Percentiles rank a stretch among this genome's conserved stretches.
phyloP scores from a whole-genome alignment of 2,329 filamentous ascomycete genomes.

The Claviceps purpurea region DNA sequence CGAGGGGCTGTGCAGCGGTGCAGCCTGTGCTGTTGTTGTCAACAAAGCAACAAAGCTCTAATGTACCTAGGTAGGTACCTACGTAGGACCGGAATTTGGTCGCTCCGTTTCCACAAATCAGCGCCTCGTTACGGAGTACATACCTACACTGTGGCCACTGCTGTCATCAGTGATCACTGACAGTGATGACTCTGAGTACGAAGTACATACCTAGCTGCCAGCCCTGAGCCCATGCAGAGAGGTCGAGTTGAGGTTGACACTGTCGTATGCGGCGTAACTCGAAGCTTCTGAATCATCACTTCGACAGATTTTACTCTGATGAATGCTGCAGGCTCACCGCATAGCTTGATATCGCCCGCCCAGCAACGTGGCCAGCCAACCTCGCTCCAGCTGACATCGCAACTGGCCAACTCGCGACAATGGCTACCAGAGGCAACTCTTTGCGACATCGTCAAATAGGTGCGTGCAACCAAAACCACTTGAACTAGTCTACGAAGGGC shows the following conservation, averaged over 20 bases:
- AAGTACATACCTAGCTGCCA: too few relatives aligned
- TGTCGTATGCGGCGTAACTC: not conserved
- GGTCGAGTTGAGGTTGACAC: not conserved
- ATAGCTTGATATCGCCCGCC: not conserved
- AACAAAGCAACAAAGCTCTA: too few relatives aligned
- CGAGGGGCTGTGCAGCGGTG: too few relatives aligned
- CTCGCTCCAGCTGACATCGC: not conserved
- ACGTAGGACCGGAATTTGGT: constrained; percentile 5
- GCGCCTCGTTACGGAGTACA: not conserved
- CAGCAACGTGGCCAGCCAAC: not conserved
- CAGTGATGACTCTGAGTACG: too few relatives aligned
- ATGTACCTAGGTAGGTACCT: too few relatives aligned
- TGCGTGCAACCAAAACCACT: constrained; percentile 11
- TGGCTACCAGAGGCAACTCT: constrained; percentile 33
- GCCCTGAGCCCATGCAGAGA: too few relatives aligned
- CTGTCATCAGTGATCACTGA: not conserved
- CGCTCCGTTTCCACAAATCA: constrained; percentile 9
- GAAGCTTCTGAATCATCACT: not conserved
- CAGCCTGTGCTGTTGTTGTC: too few relatives aligned
- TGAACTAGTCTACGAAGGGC: not conserved
- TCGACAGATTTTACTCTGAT: not conserved
- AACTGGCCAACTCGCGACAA: constrained; percentile 13
- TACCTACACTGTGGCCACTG: constrained; percentile 4
- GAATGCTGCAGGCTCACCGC: not conserved
- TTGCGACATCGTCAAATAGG: constrained; percentile 39